A percentile compares a stretch with the other conserved stretches of the same genome.
These are phyloP conservation scores for Periconia sp. DNA, from an alignment of 2,329 filamentous ascomycete species.

Conservation along the genomic window DNA sequence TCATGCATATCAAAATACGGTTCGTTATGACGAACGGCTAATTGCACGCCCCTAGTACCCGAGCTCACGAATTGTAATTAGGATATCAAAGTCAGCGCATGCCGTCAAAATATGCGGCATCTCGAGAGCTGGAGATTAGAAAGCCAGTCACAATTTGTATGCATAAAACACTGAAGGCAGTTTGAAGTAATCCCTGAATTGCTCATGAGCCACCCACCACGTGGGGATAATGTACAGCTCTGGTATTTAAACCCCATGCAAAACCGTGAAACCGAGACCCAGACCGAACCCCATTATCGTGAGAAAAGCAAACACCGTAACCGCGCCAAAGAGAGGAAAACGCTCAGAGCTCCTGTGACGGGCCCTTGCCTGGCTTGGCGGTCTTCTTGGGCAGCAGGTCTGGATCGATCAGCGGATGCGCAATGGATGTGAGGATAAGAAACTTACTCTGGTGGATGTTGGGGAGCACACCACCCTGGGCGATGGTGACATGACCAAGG, in stretches of 20 bases:
- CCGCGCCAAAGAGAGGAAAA: constrained; percentile 51
- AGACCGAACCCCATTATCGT: constrained; percentile 78
- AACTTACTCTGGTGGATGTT: constrained; percentile 96
- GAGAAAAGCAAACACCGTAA: constrained; percentile 62
- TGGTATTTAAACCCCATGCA: constrained; percentile 56
- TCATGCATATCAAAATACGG: no score
- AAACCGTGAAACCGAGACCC: constrained; percentile 63
- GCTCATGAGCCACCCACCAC: constrained; percentile 55
- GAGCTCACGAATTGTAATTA: no score
- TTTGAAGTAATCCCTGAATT: constrained; percentile 44
- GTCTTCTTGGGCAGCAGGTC: constrained; percentile 99
- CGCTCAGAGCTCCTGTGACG: constrained; percentile 91
- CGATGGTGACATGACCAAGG: constrained; percentile 93
- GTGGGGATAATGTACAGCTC: constrained; percentile 67
- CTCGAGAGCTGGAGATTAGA: not conserved
- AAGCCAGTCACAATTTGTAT: constrained; percentile 2
- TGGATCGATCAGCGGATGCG: constrained; percentile 57
- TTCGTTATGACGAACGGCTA: no score
- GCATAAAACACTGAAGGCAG: constrained; percentile 20
- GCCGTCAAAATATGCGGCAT: no score
- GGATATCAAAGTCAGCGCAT: no score
- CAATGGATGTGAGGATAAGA: constrained; percentile 8
- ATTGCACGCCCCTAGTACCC: no score
- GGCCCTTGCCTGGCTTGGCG: constrained; percentile 87
- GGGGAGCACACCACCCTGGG: constrained; percentile 94